These are phyloP conservation scores for Colletotrichum somersetense DNA, from an alignment of 2,329 filamentous ascomycete species.

Conservation along the genomic window DNA sequence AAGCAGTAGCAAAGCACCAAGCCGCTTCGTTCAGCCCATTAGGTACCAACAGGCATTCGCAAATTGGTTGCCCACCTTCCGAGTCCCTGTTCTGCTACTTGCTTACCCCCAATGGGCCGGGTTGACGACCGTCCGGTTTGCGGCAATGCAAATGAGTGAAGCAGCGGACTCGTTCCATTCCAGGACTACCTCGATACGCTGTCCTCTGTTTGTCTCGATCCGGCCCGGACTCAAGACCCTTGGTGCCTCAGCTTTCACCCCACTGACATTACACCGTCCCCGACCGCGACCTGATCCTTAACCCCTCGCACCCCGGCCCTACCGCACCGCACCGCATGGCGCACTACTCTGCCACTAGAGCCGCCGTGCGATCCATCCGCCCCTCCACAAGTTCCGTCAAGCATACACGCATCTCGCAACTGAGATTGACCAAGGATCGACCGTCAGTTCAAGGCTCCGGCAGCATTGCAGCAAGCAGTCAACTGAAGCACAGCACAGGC, in stretches of 20 bases:
- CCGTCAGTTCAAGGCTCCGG: slow-evolving; percentile 29
- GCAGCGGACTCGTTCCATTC: slow-evolving; percentile 7
- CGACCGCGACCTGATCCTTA: slow-evolving; percentile 25
- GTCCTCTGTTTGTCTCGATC: slow-evolving; percentile 23
- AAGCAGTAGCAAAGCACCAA: slow-evolving; percentile 8
- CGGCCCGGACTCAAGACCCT: slow-evolving; percentile 36
- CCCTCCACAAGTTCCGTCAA: slow-evolving; percentile 8
- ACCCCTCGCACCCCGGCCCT: slow-evolving; percentile 21
- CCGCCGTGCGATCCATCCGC: slow-evolving; percentile 26
- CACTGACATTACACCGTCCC: slow-evolving; percentile 11
- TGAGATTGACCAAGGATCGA: slow-evolving; percentile 37
- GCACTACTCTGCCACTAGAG: slow-evolving; percentile 23
- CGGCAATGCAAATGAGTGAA: neutral
- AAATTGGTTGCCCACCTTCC: slow-evolving; percentile 9
- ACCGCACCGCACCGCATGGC: slow-evolving; percentile 23
- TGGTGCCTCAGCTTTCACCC: slow-evolving; percentile 30
- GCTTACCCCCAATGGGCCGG: slow-evolving; percentile 21
- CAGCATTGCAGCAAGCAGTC: slow-evolving; percentile 20
- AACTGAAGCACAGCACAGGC: slow-evolving; percentile 33
- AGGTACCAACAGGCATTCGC: neutral
- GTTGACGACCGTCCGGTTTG: neutral
- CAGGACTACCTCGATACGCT: slow-evolving; percentile 1
- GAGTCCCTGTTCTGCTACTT: slow-evolving; percentile 6
- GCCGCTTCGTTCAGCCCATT: neutral
- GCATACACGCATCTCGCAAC: slow-evolving; percentile 17